These are phyloP conservation scores for Aegilops speltoides DNA, from an alignment of 176 grass and related monocot species.

Conservation along the genomic window DNA sequence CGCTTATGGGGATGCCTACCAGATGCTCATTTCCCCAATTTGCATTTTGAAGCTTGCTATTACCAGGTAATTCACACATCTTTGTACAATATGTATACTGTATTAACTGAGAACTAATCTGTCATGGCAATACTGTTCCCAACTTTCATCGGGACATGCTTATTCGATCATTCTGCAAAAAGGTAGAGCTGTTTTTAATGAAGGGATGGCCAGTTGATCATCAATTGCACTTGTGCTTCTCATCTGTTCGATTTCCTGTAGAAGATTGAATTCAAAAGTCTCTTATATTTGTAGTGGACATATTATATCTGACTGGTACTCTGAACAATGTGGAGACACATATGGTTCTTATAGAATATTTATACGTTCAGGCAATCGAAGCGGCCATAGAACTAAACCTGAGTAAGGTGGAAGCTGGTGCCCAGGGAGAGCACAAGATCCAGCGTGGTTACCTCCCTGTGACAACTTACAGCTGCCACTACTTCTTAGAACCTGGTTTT, in stretches of 20 bases:
- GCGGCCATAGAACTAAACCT: conserved; percentile 90
- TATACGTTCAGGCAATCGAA: conserved; percentile 79
- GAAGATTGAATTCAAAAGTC: neutral
- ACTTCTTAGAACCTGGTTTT: conserved; percentile 84
- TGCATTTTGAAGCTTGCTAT: conserved; percentile 99
- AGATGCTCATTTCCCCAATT: conserved; percentile 78
- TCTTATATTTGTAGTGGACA: conserved; percentile 3
- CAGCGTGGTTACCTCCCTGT: conserved; percentile 97
- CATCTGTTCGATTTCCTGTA: neutral
- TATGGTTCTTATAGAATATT: conserved; percentile 5
- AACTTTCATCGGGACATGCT: neutral
- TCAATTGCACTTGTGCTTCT: neutral
- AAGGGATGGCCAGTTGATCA: neutral
- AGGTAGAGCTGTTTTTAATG: neutral
- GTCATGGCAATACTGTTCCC: neutral
- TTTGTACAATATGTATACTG: neutral
- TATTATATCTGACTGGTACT: neutral
- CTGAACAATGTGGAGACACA: conserved; percentile 12
- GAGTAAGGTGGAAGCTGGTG: conserved; percentile 91
- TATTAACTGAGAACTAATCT: neutral
- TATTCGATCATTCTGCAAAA: conserved; percentile 6
- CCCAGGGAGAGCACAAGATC: conserved; percentile 98
- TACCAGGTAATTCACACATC: conserved; percentile 74
- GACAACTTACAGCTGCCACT: conserved; percentile 86
- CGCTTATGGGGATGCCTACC: conserved; percentile 94